Conservation (phyloP, 495 filamentous ascomycete species). For the Hypoxylon crocopeplum region DNA sequence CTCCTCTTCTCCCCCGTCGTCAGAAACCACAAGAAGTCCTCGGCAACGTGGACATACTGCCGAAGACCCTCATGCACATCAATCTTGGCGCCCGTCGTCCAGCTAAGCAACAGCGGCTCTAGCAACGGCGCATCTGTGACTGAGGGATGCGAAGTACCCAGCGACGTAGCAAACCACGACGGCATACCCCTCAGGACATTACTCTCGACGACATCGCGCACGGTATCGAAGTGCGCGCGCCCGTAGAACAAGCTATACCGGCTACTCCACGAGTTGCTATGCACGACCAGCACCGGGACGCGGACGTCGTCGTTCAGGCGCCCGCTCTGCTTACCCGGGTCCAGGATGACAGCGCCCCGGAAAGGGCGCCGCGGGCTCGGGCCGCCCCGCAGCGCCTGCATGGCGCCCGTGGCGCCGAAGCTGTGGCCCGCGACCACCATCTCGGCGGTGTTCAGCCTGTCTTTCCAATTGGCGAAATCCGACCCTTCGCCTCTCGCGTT, state of each 20-base stretch:
- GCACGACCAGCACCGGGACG: constrained; percentile 57
- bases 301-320: constrained; percentile 57
- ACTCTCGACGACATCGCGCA: constrained; percentile 52
- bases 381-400: constrained; percentile 54
- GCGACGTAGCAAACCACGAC: constrained; percentile 59
- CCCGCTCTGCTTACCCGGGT: constrained; percentile 60
- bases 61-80: constrained; percentile 48
- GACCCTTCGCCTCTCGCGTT: constrained; percentile 45
- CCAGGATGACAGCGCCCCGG: constrained; percentile 53
- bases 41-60: constrained; percentile 54
- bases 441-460: constrained; percentile 45
- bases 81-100: constrained; percentile 56
- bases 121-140: constrained; percentile 63
- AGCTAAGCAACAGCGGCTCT: constrained; percentile 54
- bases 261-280: constrained; percentile 60
- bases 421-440: constrained; percentile 59
- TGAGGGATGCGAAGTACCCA: constrained; percentile 59
- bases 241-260: constrained; percentile 54
- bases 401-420: constrained; percentile 60
- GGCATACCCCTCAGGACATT: constrained; percentile 43
- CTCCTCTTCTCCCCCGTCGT: constrained; percentile 39
- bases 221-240: constrained; percentile 59
- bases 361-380: constrained; percentile 47
- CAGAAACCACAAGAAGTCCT: constrained; percentile 54
- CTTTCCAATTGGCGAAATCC: constrained; percentile 42